These are phyloP conservation scores for Boletus sp. DNA, from an alignment of 1,284 basidiomycete species.

Conservation along the genomic window DNA sequence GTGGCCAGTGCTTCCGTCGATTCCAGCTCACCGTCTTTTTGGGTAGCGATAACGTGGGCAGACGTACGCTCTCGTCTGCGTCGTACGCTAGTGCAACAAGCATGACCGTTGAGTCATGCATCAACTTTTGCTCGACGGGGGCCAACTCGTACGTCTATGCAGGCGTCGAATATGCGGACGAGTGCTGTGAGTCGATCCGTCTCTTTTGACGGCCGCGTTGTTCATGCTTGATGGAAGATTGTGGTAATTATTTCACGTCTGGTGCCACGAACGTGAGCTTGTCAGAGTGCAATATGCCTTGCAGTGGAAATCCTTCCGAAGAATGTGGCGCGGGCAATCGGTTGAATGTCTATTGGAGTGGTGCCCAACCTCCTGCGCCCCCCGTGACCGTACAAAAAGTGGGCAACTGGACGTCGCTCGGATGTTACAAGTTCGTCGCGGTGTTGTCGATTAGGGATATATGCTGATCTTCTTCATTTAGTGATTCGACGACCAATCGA, in stretches of 20 bases:
- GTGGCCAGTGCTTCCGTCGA: conserved; percentile 24
- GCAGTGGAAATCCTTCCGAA: conserved; percentile 61
- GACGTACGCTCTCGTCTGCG: conserved; percentile 56
- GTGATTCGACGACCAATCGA: conserved; percentile 52
- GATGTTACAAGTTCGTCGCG: conserved; percentile 21
- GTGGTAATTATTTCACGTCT: conserved; percentile 57
- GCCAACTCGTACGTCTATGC: conserved; percentile 56
- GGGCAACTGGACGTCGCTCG: conserved; percentile 20
- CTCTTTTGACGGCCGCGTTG: neutral
- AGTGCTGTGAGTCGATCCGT: conserved; percentile 56
- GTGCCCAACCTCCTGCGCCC: conserved; percentile 53
- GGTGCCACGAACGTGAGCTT: conserved; percentile 49
- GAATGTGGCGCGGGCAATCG: conserved; percentile 62
- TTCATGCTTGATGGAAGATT: conserved; percentile 47
- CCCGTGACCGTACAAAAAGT: conserved; percentile 18
- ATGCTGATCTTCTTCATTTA: neutral
- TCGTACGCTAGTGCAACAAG: conserved; percentile 46
- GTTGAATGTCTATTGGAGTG: conserved; percentile 69
- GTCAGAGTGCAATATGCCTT: conserved; percentile 64
- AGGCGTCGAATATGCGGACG: conserved; percentile 59
- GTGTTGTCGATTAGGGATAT: neutral
- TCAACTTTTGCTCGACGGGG: conserved; percentile 56
- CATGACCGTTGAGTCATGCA: conserved; percentile 72
- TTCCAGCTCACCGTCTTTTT: neutral
- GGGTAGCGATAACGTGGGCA: conserved; percentile 52